Conservation (phyloP, 768 basidiomycete genomes). For the Lentinus tigrinus region DNA sequence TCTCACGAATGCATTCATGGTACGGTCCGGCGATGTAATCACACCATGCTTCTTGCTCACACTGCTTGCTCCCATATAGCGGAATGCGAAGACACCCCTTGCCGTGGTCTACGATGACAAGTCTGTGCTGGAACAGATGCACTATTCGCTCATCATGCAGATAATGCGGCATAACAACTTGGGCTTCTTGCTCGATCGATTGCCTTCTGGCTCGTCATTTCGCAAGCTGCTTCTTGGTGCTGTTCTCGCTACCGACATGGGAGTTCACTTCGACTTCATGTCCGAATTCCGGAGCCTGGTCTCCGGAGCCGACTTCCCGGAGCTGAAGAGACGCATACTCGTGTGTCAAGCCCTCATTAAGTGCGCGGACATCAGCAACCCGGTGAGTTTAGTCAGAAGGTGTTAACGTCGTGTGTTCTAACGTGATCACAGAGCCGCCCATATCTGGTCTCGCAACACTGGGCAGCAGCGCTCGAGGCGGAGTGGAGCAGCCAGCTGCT, state of each 20-base stretch:
- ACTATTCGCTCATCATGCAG: constrained; percentile 76
- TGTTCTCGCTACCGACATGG: constrained; percentile 94
- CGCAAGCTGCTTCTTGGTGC: constrained; percentile 77
- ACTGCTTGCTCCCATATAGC: constrained; percentile 43
- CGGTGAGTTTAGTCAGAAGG: constrained; percentile 53
- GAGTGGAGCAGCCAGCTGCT: constrained; percentile 91
- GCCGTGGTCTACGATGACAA: constrained; percentile 86
- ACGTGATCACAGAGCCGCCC: constrained; percentile 71
- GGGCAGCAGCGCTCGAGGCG: constrained; percentile 84
- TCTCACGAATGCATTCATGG: constrained; percentile 92
- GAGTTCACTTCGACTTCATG: constrained; percentile 86
- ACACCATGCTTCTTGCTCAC: not conserved
- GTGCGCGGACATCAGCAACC: constrained; percentile 98
- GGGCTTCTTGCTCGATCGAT: constrained; percentile 61
- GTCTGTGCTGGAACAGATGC: constrained; percentile 91
- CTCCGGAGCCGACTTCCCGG: constrained; percentile 36
- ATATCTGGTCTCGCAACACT: constrained; percentile 85
- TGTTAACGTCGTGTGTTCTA: not conserved
- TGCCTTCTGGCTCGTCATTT: constrained; percentile 46
- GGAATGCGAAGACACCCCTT: constrained; percentile 90
- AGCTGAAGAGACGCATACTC: constrained; percentile 55
- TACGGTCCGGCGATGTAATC: constrained; percentile 35
- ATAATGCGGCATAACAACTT: constrained; percentile 82
- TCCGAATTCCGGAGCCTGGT: constrained; percentile 54
- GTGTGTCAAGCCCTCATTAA: constrained; percentile 92